phyloP scores from a whole-genome alignment of 495 filamentous ascomycete species.

The Mycothermus thermophilus region DNA sequence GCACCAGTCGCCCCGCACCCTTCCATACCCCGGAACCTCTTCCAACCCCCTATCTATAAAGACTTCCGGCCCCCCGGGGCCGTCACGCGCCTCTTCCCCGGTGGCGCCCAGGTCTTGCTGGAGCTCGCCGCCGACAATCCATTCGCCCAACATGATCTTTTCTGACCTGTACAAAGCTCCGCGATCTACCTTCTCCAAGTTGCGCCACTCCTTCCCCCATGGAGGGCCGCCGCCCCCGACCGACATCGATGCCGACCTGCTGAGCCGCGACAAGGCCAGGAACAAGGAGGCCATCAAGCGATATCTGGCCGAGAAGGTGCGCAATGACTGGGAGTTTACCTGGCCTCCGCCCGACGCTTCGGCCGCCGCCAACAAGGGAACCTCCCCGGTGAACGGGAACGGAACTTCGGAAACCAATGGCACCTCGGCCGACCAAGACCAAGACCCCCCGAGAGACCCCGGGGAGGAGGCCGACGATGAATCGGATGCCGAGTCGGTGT shows the following conservation, averaged over 20 bases:
- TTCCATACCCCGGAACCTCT: conserved; percentile 5
- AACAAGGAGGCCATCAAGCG: conserved; percentile 41
- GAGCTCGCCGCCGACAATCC: neutral
- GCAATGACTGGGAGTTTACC: conserved; percentile 43
- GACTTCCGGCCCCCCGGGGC: conserved; percentile 2
- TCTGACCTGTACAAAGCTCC: conserved; percentile 26
- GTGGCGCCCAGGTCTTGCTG: conserved; percentile 11
- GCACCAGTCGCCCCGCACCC: conserved; percentile 16
- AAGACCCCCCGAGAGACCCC: conserved; percentile 10
- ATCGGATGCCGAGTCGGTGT: conserved; percentile 29
- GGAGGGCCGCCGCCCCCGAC: conserved; percentile 8
- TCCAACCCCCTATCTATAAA: conserved; percentile 15
- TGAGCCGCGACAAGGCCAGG: conserved; percentile 39
- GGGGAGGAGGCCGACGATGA: conserved; percentile 24
- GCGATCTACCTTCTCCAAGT: conserved; percentile 25
- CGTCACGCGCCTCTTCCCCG: conserved; percentile 10
- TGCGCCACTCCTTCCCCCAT: conserved; percentile 24
- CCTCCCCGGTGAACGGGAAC: neutral
- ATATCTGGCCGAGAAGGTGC: conserved; percentile 39
- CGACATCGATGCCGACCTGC: conserved; percentile 39
- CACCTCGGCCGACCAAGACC: conserved; percentile 3
- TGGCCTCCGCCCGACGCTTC: conserved; percentile 22
- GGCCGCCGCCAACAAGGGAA: neutral
- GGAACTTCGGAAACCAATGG: neutral
- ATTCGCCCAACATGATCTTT: conserved; percentile 30